Evolutionary conservation across 1,139 yeast species (phyloP).

Genomic region (Sporopachydermia cereana): DNA sequence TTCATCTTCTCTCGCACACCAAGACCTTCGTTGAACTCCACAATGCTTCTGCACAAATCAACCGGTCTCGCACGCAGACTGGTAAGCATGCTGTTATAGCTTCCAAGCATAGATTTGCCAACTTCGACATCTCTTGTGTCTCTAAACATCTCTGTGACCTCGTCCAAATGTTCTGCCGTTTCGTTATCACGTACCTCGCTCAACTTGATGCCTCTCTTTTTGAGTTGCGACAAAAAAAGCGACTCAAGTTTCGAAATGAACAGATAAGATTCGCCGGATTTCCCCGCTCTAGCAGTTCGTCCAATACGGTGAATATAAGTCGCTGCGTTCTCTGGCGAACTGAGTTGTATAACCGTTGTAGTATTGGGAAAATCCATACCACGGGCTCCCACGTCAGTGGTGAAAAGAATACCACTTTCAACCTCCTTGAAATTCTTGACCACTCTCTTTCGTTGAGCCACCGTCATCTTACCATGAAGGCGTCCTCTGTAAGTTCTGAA

Average conservation of each 20-base stretch:
- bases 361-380: constrained; percentile 92
- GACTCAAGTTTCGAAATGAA: constrained; percentile 38
- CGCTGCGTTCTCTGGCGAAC: constrained; percentile 61
- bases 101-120: background rate
- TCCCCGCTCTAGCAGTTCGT: constrained; percentile 93
- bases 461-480: constrained; percentile 68
- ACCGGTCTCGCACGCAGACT: background rate
- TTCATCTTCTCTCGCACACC: background rate
- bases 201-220: background rate
- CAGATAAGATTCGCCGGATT: constrained; percentile 52
- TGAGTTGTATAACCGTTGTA: constrained; percentile 67
- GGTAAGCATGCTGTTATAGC: background rate
- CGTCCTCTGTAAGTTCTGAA: constrained; percentile 16
- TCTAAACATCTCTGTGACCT: background rate
- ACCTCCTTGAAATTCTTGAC: constrained; percentile 43
- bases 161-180: background rate
- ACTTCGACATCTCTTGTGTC: background rate
- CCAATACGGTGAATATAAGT: constrained; percentile 90
- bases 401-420: constrained; percentile 48
- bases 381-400: constrained; percentile 93
- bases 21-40: background rate
- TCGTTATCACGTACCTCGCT: background rate
- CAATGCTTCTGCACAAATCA: background rate
- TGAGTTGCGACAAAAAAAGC: constrained; percentile 30
- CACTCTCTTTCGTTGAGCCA: constrained; percentile 46